Evolutionary conservation across 2,329 filamentous ascomycete species (phyloP), one percentile per base, ranked within the genome.

Genomic region (Phyllosticta citrichinensis): DNA sequence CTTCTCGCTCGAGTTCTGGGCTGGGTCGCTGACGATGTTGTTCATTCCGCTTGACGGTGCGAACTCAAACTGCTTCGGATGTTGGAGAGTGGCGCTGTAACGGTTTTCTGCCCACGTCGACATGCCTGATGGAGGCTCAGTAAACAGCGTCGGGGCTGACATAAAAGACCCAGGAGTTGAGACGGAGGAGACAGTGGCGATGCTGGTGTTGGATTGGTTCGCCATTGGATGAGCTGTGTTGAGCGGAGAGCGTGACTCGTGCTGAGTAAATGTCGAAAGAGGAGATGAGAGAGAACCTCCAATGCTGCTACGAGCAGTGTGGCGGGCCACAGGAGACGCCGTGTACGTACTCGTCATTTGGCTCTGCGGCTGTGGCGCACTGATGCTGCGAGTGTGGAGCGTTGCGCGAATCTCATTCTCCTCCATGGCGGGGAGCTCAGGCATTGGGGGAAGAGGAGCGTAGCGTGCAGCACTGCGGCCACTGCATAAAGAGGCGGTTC

Each of bases 1-100:
- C 54, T 77, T 75, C 55, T 85, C 83, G 14, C 80, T 80, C 0
- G 82, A 81, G 57, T 83, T 80, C 47, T 79, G 71, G 64, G 68
- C 80, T 64, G 66, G 65, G 64, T 65, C 71, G 25, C 65, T 68
- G 57, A 64, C 70, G 55, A 60, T 68, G 62, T 19, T n/a, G 57
- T 47, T 47, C 17, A n/a, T 24, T 27, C 10, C 50, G 25, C n/a
- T 47, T 14, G 14, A 6, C 24, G 12, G 25, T 0, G 25, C 12
- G 2, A 70, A 68, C 25, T 66, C 64, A 62, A 60, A 70, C 61
- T 74, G 72, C 2, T 67, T 61, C 5, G 67, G 69, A 52, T 74
- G 70, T 58, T 74, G 73, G 47, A 68, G 19, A 4, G 40, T 33
- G n/a, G 27, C 53, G 25, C 55, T 58, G 6, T 33, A 20, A 14